Base-by-base conservation (phyloP, 2,329 filamentous ascomycete genomes). In the Aspergillus sclerotialis region DNA sequence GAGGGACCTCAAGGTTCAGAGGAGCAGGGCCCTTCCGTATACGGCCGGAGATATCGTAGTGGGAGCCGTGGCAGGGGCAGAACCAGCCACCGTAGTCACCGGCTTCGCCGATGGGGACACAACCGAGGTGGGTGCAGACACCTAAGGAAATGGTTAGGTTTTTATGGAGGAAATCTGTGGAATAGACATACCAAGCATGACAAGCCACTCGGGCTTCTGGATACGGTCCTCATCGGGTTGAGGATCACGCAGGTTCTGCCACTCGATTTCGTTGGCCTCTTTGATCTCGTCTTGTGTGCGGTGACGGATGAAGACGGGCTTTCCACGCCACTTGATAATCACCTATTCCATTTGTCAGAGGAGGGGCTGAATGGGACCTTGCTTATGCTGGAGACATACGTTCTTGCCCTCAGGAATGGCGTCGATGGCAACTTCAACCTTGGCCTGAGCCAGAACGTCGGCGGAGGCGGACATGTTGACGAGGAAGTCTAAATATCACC, bases 241-340 rank as follows among this genome's bases (percentile, higher is more conserved):
- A 52, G 92, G 93, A 67, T 98, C 90, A 70, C 92, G 82, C 57
- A 98, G 78, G 48, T 76, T 65, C 57, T 86, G 67, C 67, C 93
- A 76, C 65, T 93, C 84, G 66, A 86, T 78, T 62, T 82, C 77
- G 72, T 95, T 88, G 65, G 92, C 92, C 70, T 95, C 85, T 59
- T 88, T 80, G 72, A 98, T 96, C 74, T 98, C 92, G 58, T 76
- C 74, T 57, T 79, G 70, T 55, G 92, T 98, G 62, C 92, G 87
- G 82, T 98, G 92, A 67, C 92, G 89, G 79, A 98, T 88, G 76
- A 98, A 98, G 66, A 98, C 88, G 67, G 92, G 92, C 84, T 98
- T 98, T 67, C 92, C 92, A 76, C 92, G 85, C 92, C 92, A 98
- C 76, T 98, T 98, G 77, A 98, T 94, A 67, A 98, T 93, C 65